Base-by-base conservation (phyloP, 2,329 filamentous ascomycete species). In the Aspergillus alliaceus region DNA sequence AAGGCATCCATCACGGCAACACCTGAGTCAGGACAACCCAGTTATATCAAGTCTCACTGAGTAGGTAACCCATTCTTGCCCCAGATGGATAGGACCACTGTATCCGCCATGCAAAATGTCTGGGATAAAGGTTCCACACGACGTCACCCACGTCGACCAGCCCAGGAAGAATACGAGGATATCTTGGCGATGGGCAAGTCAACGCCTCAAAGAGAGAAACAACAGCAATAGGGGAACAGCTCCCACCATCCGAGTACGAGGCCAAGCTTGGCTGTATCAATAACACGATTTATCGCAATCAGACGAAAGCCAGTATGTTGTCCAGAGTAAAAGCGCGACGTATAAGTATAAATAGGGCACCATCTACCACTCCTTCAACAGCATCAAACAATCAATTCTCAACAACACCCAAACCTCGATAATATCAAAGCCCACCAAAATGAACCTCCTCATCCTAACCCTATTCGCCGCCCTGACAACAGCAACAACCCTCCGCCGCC, bases 391-490 rank as follows among this genome's bases (percentile, higher is more conserved):
- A 29, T 29, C 42, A n/a, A 31, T 7, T 8, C 4, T 7, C 4
- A 2, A 31, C 15, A 46, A 29, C n/a, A n/a, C n/a, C n/a, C 42
- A 27, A 18, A 40, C 11, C 11, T 29, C 25, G 29, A 4, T 18
- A 12, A 39, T 5, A 39, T 12, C 12, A 29, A 29, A 29, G 27
- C 0, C 22, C 6, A 18, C 14, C 35, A 53, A 34, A 56, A 60
- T 60, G 59, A 54, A 58, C 4, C 24, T 51, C 12, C 20, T 53
- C 18, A 6, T 58, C 35, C 44, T 53, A 9, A n/a, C 50, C 2
- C 12, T 44, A 3, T 37, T 39, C 35, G 6, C 58, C 15, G 50
- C 63, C 14, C 42, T 52, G 8, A 35, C 57, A 29, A 48, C 39
- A 3, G 29, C 53, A 22, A 39, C 47, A 24, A 51, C 56, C 2